Conservation (phyloP, 768 basidiomycete species). For the Amanita molliuscula region DNA sequence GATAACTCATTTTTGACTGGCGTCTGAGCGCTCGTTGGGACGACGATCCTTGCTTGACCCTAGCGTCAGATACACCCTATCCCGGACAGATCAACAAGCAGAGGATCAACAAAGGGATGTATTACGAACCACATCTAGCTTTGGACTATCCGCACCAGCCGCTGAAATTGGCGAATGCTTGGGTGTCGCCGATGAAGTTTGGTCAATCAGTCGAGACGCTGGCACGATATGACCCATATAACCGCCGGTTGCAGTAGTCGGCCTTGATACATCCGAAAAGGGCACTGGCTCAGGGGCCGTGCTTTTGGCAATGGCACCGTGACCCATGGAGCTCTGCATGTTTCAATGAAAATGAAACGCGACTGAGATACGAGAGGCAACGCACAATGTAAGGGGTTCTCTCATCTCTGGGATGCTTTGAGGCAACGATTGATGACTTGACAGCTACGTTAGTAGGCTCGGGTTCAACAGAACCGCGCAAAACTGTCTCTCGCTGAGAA, state of each 20-base stretch:
- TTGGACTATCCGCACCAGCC: neutral
- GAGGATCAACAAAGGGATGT: neutral
- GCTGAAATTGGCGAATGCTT: conserved; percentile 4
- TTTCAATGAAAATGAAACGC: neutral
- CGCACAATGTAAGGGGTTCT: neutral
- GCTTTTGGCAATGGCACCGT: neutral
- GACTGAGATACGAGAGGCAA: neutral
- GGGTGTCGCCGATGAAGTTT: neutral
- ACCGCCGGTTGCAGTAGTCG: neutral
- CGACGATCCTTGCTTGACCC: neutral
- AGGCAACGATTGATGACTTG: neutral
- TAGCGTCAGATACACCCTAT: neutral
- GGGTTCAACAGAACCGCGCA: neutral
- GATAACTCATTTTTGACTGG: conserved; percentile 1
- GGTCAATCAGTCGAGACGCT: neutral
- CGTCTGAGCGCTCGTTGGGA: conserved; percentile 1
- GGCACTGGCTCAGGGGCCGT: neutral
- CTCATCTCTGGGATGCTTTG: neutral
- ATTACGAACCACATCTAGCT: neutral
- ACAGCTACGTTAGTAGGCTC: neutral
- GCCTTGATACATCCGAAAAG: neutral
- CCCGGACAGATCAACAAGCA: neutral
- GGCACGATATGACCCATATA: neutral
- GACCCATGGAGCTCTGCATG: neutral
- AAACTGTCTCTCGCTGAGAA: neutral